Conservation (phyloP, 148 eudicot species). For the Suaeda aralocaspica region DNA sequence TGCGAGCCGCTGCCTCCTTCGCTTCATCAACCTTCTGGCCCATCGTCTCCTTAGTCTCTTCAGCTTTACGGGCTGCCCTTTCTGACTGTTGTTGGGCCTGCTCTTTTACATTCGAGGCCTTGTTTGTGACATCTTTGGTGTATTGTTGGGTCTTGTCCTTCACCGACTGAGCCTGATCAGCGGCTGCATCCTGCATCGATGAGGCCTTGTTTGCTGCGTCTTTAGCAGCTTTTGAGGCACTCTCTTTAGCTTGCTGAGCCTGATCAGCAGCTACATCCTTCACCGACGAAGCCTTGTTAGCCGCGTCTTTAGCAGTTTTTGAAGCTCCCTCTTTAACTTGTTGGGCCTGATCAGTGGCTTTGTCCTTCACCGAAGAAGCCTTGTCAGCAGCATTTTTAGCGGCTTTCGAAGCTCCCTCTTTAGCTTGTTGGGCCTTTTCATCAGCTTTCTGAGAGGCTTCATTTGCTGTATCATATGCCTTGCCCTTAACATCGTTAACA, state of each 20-base stretch:
- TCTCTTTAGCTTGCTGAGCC: conserved; percentile 22
- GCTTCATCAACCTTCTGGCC: conserved; percentile 10
- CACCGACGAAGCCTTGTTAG: conserved; percentile 11
- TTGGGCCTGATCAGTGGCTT: conserved; percentile 7
- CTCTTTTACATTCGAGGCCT: conserved; percentile 11
- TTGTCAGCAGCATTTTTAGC: conserved; percentile 6
- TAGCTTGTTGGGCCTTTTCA: conserved; percentile 22
- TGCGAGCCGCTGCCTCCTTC: conserved; percentile 9
- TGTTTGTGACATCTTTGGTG: conserved; percentile 13
- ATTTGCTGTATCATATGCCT: conserved; percentile 9
- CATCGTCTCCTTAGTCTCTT: conserved; percentile 14
- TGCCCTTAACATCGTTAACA: conserved; percentile 8
- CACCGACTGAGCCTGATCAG: conserved; percentile 11
- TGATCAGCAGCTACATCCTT: conserved; percentile 13
- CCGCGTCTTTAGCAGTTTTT: conserved; percentile 11
- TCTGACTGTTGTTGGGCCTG: conserved; percentile 13
- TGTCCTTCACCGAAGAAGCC: conserved; percentile 19
- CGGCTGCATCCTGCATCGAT: conserved; percentile 13
- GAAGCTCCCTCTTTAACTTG: conserved; percentile 19
- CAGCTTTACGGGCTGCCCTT: conserved; percentile 1
- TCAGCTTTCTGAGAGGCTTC: conserved; percentile 15
- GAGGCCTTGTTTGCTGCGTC: conserved; percentile 15
- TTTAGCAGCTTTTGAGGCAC: conserved; percentile 6
- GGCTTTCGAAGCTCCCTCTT: conserved; percentile 13
- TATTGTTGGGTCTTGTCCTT: conserved; percentile 22